Base-by-base conservation (phyloP, 176 grass and related monocot species). In the Themeda triandra region DNA sequence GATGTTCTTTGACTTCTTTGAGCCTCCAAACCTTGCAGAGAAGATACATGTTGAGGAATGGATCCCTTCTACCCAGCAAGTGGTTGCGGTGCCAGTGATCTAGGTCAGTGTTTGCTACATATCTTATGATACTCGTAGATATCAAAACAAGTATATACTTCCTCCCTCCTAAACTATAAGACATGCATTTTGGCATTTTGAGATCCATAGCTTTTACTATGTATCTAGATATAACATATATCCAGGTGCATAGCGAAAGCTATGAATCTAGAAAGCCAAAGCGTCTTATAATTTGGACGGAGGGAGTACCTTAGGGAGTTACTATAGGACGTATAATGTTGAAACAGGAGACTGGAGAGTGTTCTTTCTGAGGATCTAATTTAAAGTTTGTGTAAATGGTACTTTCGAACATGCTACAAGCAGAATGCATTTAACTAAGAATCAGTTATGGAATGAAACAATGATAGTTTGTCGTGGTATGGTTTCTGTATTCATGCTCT, bases 41-140 rank as follows among this genome's bases (percentile, higher is more conserved):
- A 98, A 93, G 80, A 80, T 98, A 70, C 96, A 98, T 48, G 58
- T 93, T 0, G 91, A 98, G 45, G 96, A 95, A 49, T 98, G 96
- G 96, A 88, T 25, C 63, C 93, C 96, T 36, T 83, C 85, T 75
- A 49, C 86, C 14, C 77, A 95, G 44, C 86, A 93, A 86, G 89
- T 91, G 33, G 45, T 98, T 35, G 49, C 60, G 41, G 94, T 83
- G 91, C 96, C 81, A 89, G 63, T 68, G 86, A 98, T 82, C 80
- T 98, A 85, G 96, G 96, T 98, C 19, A 13, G 32, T 63, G 71
- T 81, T 85, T 83, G 48, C 39, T 64, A 41, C 30, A 30, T 73
- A 36, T 81, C 14, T 27, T 64, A 21, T 62, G 53, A 17, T 87
- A 28, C 58, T 79, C 85, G 51, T 29, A 40, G 39, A 79, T 68